Evolutionary conservation across 164 flowering plant genomes (phyloP), one percentile per base, ranked within the genome.

Genomic region (Sedum album): DNA sequence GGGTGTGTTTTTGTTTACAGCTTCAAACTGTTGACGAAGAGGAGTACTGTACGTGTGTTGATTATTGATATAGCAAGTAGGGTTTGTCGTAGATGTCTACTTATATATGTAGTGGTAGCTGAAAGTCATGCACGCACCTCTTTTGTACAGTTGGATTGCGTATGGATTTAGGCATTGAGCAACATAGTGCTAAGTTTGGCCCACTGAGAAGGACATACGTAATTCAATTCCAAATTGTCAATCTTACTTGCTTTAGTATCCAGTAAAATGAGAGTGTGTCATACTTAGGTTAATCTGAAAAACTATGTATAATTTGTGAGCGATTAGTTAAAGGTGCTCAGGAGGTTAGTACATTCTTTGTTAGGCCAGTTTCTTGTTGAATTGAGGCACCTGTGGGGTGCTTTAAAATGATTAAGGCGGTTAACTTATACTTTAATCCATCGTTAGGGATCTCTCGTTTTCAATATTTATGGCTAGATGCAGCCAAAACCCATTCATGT

Each of bases 321-420:
- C 21, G 57, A 51, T n/a, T 21, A 51, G 57, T 51, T 51, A 51
- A 51, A 51, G 26, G 5, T n/a, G 23, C 57, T 51, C 26, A 23
- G 21, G 57, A 21, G 26, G 11, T 51, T n/a, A 21, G 8, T 51
- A 51, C 23, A 6, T 25, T 23, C 26, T 55, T 51, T 51, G 57
- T n/a, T 23, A 65, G 62, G 62, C 33, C 62, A 57, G 62, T 57
- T 57, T 57, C 62, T 57, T 3, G 62, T 57, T 57, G 20, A 57
- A 20, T 57, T 28, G 35, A 26, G 33, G 62, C 62, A 57, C 33
- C 62, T 26, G 20, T 57, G 26, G 26, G 15, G n/a, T 53, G 60
- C 60, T 57, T 57, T 57, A 26, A 39, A 33, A 57, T 57, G 62
- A 57, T 57, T 57, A 57, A 57, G 20, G 33, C 33, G 33, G 62